These are phyloP conservation scores for Aspergillus avenaceus DNA, from an alignment of 495 filamentous ascomycete genomes.

Conservation along the genomic window DNA sequence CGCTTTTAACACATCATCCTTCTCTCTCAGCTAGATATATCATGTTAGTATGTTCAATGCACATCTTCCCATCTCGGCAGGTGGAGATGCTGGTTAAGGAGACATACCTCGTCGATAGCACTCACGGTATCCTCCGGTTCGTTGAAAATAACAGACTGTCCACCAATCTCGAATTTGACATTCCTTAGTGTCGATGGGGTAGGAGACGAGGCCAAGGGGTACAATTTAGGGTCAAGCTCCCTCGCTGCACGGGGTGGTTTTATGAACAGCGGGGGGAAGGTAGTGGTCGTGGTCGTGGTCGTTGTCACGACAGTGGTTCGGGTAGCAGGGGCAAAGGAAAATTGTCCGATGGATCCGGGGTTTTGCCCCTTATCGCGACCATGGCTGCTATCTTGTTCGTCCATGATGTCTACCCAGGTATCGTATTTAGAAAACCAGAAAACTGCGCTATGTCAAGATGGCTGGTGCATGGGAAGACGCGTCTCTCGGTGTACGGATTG, in stretches of 20 bases:
- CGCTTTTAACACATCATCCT: constrained; percentile 43
- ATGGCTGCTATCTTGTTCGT: constrained; percentile 19
- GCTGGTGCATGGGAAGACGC: constrained; percentile 14
- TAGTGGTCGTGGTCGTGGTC: constrained; percentile 88
- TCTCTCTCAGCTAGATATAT: constrained; percentile 41
- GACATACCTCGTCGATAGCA: constrained; percentile 53
- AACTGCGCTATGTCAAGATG: constrained; percentile 8
- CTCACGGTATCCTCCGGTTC: constrained; percentile 59
- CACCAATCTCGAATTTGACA: constrained; percentile 68
- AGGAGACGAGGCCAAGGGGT: constrained; percentile 76
- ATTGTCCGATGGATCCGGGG: constrained; percentile 50
- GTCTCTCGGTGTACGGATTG: constrained; percentile 14
- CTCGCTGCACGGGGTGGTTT: constrained; percentile 67
- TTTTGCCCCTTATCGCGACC: constrained; percentile 19
- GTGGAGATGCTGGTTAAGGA: not conserved
- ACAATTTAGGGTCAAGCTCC: constrained; percentile 81
- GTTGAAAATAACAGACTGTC: constrained; percentile 58
- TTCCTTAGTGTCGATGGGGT: constrained; percentile 73
- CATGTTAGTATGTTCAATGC: constrained; percentile 4
- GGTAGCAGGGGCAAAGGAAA: constrained; percentile 69
- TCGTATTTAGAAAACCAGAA: constrained; percentile 13
- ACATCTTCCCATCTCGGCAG: not conserved
- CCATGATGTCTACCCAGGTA: constrained; percentile 26
- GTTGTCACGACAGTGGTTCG: constrained; percentile 82
- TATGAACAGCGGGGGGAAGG: constrained; percentile 78